Evolutionary conservation across 768 basidiomycete genomes (phyloP), one percentile per base, ranked within the genome.

Genomic region (Calocera cornea): DNA sequence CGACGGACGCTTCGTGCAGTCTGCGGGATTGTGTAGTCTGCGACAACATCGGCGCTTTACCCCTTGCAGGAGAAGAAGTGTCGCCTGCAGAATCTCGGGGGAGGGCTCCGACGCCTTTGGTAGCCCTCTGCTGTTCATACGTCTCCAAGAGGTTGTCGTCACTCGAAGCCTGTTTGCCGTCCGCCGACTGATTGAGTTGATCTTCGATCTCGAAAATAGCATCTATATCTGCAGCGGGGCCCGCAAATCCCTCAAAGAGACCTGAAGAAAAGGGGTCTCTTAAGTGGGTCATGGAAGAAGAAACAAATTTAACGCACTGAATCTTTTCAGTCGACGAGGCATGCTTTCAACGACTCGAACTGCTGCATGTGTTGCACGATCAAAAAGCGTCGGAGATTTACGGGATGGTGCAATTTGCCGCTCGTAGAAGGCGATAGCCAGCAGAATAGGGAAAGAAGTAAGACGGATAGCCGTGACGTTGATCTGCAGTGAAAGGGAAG

Each of bases 401-500:
- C 85, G 86, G 2, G 81, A 83, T 24, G 77, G 80, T 76, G 90
- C 90, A 1, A 87, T 83, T 74, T 93, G 89, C 17, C 94, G 83
- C 76, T 95, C 94, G 73, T 95, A 95, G 65, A 87, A 78, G 1
- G 92, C 87, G 65, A 97, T 92, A 19, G 80, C 69, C 41, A 97
- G 76, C 40, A 97, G 79, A 17, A 94, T 83, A 0, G 94, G 94
- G 72, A 95, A 89, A 71, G 87, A 92, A 2, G 92, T 92, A 27
- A 84, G 88, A 87, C 89, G 84, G 72, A 93, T 93, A 82, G 92
- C 83, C 73, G 92, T 89, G 0, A 93, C 91, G 70, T 93, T 93
- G 72, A 92, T 83, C 89, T 91, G 68, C n/a, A n/a, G n/a, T 1
- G 64, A 38, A 65, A 19, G n/a, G 12, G 33, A 33, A 8, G 54